Evolutionary conservation across 1,284 basidiomycete species (phyloP), one percentile per base, ranked within the genome.

Genomic region (Trametes polyzona): DNA sequence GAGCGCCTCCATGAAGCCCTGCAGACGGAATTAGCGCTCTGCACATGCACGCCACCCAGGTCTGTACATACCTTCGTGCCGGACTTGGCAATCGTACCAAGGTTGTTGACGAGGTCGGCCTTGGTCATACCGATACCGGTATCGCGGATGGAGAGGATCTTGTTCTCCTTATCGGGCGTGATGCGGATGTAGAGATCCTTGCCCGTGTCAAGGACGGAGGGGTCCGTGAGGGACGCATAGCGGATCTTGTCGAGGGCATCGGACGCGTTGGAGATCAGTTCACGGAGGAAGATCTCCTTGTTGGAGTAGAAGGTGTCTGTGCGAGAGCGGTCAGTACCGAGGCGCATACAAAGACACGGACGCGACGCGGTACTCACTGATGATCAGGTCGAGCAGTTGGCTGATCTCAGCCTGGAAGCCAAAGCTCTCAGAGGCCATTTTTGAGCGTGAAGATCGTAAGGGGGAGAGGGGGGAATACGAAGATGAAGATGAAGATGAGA

Each of bases 41-140:
- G n/a, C 12, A 26, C 24, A 19, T 30, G 11, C 48, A 44, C 49
- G 27, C 23, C 41, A 24, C 26, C 12, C 37, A 42, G 49, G 9
- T 47, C 17, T 33, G n/a, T 39, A 73, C 77, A 23, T 53, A 88
- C 90, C 81, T 96, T 93, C 60, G 91, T 93, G 65, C 94, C 95
- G 60, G 94, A 96, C 84, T 96, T 99, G 79, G 96, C 96, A 74
- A 99, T 99, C 58, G 97, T 99, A 83, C 96, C 97, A 64, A 99
- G 86, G 87, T 99, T 99, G 88, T 97, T 98, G 76, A 97, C 95
- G 71, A 96, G 83, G 78, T 96, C 93, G 61, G 95, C 94, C 84
- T 98, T 98, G 82, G 95, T 98, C 95, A 97, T 97, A 76, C 97
- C 96, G 67, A 99, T 83, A 90, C 97, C 97, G 60, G 95, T 93